Evolutionary conservation across 768 basidiomycete genomes (phyloP).

Genomic region (Tricholoma bakamatsutake): DNA sequence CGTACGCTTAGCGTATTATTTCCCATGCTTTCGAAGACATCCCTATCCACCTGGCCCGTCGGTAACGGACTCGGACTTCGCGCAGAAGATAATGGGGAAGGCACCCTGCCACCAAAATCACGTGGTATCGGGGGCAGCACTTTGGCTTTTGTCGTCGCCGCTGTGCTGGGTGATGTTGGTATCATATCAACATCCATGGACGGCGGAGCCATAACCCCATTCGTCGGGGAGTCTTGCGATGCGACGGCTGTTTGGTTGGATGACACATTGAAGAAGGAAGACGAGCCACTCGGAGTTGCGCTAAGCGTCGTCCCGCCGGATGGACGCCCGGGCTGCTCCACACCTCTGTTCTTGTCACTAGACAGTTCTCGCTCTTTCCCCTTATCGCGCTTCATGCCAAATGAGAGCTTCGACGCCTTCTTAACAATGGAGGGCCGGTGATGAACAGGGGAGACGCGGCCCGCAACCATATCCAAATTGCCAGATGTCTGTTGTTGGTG

Average conservation of each 20-base stretch:
- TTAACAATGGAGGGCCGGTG: constrained; percentile 49
- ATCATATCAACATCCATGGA: constrained; percentile 26
- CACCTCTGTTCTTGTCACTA: constrained; percentile 31
- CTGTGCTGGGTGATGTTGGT: constrained; percentile 27
- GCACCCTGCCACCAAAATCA: constrained; percentile 41
- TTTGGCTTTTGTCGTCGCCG: constrained; percentile 50
- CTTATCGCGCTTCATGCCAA: constrained; percentile 54
- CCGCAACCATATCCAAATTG: constrained; percentile 39
- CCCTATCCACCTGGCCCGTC: constrained; percentile 60
- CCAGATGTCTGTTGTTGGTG: constrained; percentile 39
- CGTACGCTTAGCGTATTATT: constrained; percentile 81
- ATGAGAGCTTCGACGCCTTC: constrained; percentile 77
- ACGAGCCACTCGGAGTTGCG: constrained; percentile 70
- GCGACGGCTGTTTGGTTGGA: constrained; percentile 38
- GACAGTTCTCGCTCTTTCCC: constrained; percentile 44
- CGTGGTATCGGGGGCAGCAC: constrained; percentile 77
- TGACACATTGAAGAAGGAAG: constrained; percentile 81
- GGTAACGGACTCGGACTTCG: constrained; percentile 49
- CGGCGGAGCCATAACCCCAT: constrained; percentile 22
- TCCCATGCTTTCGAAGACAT: constrained; percentile 67
- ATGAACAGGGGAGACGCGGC: constrained; percentile 19
- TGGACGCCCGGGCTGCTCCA: constrained; percentile 29
- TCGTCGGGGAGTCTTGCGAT: constrained; percentile 14
- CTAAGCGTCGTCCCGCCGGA: constrained; percentile 42
- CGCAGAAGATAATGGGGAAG: constrained; percentile 18